Conservation (phyloP, 805 yeast genomes). For the Yarrowia keelungensis region DNA sequence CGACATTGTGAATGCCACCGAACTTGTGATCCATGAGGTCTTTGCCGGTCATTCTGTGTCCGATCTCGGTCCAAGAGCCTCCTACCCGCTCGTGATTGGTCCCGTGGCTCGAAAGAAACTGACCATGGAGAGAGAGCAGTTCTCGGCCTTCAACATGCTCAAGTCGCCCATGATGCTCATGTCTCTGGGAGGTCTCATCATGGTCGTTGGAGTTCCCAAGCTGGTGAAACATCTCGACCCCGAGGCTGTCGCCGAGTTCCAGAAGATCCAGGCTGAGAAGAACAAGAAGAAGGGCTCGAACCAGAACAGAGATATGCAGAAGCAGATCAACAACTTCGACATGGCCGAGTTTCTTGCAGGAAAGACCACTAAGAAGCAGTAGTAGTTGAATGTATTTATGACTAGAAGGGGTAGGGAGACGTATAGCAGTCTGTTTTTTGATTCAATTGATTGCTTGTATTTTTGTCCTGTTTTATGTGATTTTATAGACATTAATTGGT, state of each 20-base stretch:
- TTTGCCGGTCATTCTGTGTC: slow-evolving; percentile 46
- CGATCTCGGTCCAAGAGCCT: slow-evolving; percentile 47
- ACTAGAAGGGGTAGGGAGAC: no score
- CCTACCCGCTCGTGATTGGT: slow-evolving; percentile 48
- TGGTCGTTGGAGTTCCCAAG: slow-evolving; percentile 50
- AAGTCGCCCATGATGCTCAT: slow-evolving; percentile 51
- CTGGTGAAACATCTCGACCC: slow-evolving; percentile 49
- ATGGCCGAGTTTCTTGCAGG: slow-evolving; percentile 49
- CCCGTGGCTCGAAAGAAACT: slow-evolving; percentile 47
- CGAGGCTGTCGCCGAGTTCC: slow-evolving; percentile 49
- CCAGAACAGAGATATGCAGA: slow-evolving; percentile 39
- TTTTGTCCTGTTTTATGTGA: no score
- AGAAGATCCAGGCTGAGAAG: slow-evolving; percentile 43
- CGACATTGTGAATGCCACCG: slow-evolving; percentile 45
- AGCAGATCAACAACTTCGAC: slow-evolving; percentile 44
- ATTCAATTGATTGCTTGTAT: no score
- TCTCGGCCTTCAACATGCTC: slow-evolving; percentile 48
- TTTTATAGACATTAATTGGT: no score
- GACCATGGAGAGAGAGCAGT: slow-evolving; percentile 45
- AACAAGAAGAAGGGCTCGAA: slow-evolving; percentile 21
- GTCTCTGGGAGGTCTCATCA: slow-evolving; percentile 47
- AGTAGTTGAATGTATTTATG: neutral
- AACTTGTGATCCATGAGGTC: slow-evolving; percentile 45
- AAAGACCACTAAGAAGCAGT: slow-evolving; percentile 39
- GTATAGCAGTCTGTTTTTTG: no score